A percentile compares a stretch with the other conserved stretches of the same genome.
Conservation (phyloP, 352 stramenopile genomes). For the Phytophthora pini region DNA sequence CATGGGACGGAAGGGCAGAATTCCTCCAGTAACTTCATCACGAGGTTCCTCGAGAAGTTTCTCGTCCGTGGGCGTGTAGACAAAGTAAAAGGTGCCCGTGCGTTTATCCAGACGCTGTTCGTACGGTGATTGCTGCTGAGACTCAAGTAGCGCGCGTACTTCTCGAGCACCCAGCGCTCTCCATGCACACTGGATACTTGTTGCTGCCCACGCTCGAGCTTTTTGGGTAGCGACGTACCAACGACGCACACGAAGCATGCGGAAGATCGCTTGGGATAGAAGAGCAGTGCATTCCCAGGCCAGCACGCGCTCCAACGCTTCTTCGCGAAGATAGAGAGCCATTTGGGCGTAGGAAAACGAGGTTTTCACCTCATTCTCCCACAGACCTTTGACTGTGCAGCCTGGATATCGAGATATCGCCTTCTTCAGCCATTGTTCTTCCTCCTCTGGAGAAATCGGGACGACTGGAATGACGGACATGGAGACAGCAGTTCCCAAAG, state of each 20-base stretch:
- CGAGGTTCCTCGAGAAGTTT: slow-evolving; percentile 65
- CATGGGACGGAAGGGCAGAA: slow-evolving; percentile 72
- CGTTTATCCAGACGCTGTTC: slow-evolving; percentile 68
- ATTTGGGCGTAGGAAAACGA: slow-evolving; percentile 64
- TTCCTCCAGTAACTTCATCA: slow-evolving; percentile 49
- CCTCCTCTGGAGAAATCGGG: slow-evolving; percentile 34
- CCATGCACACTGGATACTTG: slow-evolving; percentile 68
- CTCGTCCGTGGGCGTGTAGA: slow-evolving; percentile 74
- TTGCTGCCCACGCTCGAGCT: slow-evolving; percentile 43
- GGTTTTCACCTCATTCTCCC: slow-evolving; percentile 51
- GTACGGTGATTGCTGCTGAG: slow-evolving; percentile 73
- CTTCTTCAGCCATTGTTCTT: slow-evolving; percentile 29
- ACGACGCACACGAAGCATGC: slow-evolving; percentile 59
- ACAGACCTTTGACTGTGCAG: slow-evolving; percentile 57
- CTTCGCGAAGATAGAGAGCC: slow-evolving; percentile 72
- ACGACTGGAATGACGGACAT: slow-evolving; percentile 22
- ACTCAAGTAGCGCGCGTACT: slow-evolving; percentile 45
- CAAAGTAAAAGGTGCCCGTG: slow-evolving; percentile 64
- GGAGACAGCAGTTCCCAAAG: slow-evolving; percentile 5
- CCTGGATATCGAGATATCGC: slow-evolving; percentile 49
- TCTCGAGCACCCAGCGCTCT: slow-evolving; percentile 46
- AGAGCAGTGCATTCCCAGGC: slow-evolving; percentile 55
- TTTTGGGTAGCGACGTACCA: slow-evolving; percentile 60
- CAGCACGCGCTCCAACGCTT: slow-evolving; percentile 64
- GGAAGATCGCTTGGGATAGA: slow-evolving; percentile 58